Evolutionary conservation across 176 grass and related monocot species (phyloP).

Genomic region (Zea mays): Zm-B73-REFERENCE-NAM-5.0 NC_050096.1:43643501-43644000

Average conservation of each 20-base stretch:
- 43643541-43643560: conserved; percentile 1
- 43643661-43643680: no score
- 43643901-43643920: background rate
- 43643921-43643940: background rate
- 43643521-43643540: background rate
- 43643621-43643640: background rate
- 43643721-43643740: conserved; percentile 8
- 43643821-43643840: no score
- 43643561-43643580: background rate
- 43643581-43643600: background rate
- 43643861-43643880: no score
- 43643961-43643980: background rate
- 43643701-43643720: conserved; percentile 19
- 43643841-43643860: no score
- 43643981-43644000: background rate
- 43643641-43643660: background rate
- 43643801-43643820: no score
- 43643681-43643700: conserved; percentile 18
- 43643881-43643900: conserved; percentile 21
- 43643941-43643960: background rate
- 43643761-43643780: background rate
- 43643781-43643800: no score
- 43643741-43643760: conserved; percentile 36
- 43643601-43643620: background rate
- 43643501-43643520: background rate